Evolutionary conservation across 805 yeast genomes (phyloP).

Genomic region (Saturnispora sekii): DNA sequence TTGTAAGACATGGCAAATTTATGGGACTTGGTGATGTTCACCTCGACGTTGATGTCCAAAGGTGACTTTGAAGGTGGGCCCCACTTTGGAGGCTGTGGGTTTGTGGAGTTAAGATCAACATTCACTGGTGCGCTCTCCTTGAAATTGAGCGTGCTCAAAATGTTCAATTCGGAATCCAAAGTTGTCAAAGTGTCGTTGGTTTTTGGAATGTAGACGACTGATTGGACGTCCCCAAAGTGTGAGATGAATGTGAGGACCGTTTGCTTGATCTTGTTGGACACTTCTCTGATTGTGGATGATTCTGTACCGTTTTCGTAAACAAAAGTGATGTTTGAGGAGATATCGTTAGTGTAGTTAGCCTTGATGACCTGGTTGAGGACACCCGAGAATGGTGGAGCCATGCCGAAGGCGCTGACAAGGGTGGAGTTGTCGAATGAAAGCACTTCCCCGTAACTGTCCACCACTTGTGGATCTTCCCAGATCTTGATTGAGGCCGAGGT

Average conservation of each 20-base stretch:
- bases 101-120: conserved; percentile 19
- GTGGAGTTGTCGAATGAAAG: conserved; percentile 22
- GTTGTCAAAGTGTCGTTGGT: conserved; percentile 21
- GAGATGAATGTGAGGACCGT: conserved; percentile 32
- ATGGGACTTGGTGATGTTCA: conserved; percentile 13
- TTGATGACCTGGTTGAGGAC: conserved; percentile 30
- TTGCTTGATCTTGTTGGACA: conserved; percentile 25
- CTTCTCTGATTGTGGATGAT: conserved; percentile 24
- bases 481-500: conserved; percentile 45
- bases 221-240: conserved; percentile 33
- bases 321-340: conserved; percentile 30
- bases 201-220: conserved; percentile 17
- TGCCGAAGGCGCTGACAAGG: conserved; percentile 24
- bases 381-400: conserved; percentile 32
- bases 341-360: conserved; percentile 27
- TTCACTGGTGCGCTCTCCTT: conserved; percentile 26
- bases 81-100: conserved; percentile 15
- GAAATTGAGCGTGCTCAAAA: conserved; percentile 16
- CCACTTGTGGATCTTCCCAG: conserved; percentile 40
- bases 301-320: conserved; percentile 31
- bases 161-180: conserved; percentile 16
- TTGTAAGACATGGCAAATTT: conserved; percentile 13
- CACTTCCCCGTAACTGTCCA: conserved; percentile 31
- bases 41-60: conserved; percentile 20
- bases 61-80: not conserved